Evolutionary conservation across 176 grass and related monocot genomes (phyloP).

Genomic region (Chrysopogon serrulatus): DNA sequence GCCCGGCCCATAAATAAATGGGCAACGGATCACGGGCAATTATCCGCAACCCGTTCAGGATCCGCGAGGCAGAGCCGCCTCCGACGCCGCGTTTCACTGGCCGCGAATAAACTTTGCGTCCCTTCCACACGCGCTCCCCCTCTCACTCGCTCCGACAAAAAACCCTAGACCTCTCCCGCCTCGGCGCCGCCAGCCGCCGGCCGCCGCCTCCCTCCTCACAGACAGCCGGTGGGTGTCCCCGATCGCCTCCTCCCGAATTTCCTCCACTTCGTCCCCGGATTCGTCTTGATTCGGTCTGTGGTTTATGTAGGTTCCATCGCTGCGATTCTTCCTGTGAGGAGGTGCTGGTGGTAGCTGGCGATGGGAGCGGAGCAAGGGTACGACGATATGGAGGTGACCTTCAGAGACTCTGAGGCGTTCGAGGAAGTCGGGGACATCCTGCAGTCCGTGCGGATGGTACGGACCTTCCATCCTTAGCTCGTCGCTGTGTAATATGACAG

Average conservation of each 20-base stretch:
- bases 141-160: slow-evolving; percentile 8
- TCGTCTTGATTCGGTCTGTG: not conserved
- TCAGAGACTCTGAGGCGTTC: not conserved
- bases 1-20: not conserved
- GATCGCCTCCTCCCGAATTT: fast-evolving
- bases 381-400: slow-evolving; percentile 14
- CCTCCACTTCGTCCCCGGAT: not conserved
- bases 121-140: not conserved
- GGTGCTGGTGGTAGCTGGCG: slow-evolving; percentile 16
- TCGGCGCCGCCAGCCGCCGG: slow-evolving; percentile 21
- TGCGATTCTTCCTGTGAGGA: slow-evolving; percentile 34
- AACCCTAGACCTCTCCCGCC: slow-evolving; percentile 37
- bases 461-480: not conserved
- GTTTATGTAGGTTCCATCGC: not conserved
- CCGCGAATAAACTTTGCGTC: not conserved
- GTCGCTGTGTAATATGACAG: not conserved
- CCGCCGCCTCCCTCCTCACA: not conserved
- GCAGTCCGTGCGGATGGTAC: slow-evolving; percentile 37
- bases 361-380: slow-evolving; percentile 37
- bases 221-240: not conserved
- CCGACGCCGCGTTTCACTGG: not conserved
- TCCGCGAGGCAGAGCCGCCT: not conserved
- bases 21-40: not conserved
- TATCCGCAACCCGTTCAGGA: not conserved
- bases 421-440: not conserved